Conservation (phyloP, 768 basidiomycete genomes). For the Phlegmacium glaucopus region DNA sequence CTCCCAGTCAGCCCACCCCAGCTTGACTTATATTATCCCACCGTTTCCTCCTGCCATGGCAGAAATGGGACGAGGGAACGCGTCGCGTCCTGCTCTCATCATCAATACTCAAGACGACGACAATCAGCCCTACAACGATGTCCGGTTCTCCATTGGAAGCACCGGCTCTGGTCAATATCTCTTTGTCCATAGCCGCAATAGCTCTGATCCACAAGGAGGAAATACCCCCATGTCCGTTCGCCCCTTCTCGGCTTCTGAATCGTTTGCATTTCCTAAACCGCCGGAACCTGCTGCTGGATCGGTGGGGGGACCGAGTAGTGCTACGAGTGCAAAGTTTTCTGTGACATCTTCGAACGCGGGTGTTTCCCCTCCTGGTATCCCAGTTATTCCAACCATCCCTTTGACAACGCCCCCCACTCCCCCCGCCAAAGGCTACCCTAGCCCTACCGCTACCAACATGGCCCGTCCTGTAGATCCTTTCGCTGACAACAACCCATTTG, state of each 20-base stretch:
- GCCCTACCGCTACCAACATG: too few relatives aligned
- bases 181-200: slow-evolving; percentile 23
- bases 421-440: too few relatives aligned
- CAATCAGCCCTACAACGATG: slow-evolving; percentile 11
- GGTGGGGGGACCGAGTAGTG: slow-evolving; percentile 18
- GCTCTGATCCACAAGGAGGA: slow-evolving; percentile 17
- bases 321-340: slow-evolving; percentile 8
- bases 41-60: slow-evolving; percentile 49
- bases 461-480: slow-evolving; percentile 26
- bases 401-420: slow-evolving; percentile 8
- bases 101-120: slow-evolving; percentile 20
- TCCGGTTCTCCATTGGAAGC: slow-evolving; percentile 39
- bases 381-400: neutral
- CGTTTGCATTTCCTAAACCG: slow-evolving; percentile 67
- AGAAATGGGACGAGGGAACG: slow-evolving; percentile 41
- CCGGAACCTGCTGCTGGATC: slow-evolving; percentile 16
- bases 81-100: slow-evolving; percentile 28
- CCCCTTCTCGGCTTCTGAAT: slow-evolving; percentile 65
- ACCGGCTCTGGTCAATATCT: slow-evolving; percentile 39
- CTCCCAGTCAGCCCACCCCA: too few relatives aligned
- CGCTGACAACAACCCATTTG: slow-evolving; percentile 12
- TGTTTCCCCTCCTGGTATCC: neutral
- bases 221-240: slow-evolving; percentile 58
- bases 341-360: neutral
- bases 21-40: slow-evolving; percentile 26